Evolutionary conservation across 2,329 filamentous ascomycete species (phyloP), one percentile per base, ranked within the genome.

Genomic region (Mycosphaerella arachidis): DNA sequence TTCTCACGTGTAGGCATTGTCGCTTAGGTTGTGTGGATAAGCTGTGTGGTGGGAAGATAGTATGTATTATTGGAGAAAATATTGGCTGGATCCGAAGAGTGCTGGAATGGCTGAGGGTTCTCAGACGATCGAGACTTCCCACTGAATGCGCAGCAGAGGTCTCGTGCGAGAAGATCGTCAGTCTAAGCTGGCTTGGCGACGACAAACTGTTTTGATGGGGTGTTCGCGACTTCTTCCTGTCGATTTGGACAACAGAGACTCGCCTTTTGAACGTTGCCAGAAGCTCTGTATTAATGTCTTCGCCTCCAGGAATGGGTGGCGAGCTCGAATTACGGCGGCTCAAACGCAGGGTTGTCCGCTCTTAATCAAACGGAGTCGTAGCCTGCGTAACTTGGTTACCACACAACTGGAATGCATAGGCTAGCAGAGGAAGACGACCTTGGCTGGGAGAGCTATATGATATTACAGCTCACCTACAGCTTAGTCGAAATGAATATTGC

Each of bases 301-400:
- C 16, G 24, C 16, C n/a, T 13, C 27, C 27, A 30, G 50, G 30
- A 30, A 12, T 6, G 27, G 46, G 20, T 27, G 46, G 10, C n/a
- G 29, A 27, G 20, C 46, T 29, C 46, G 29, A 29, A 50, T 27
- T 50, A 10, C n/a, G 50, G 24, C 8, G 30, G 30, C 24, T 31
- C 12, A 52, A 10, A 52, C 35, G 50, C 50, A 52, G 50, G 50
- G 50, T 52, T 52, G 50, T 35, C 50, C n/a, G 50, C n/a, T 31
- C n/a, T 52, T 52, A 20, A 31, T 52, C 27, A 31, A 52, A 52
- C 18, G 18, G 13, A 52, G 48, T 33, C n/a, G 12, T 52, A 29
- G 30, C 16, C 29, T 20, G 50, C 16, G 50, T 35, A 52, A 31
- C 2, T 35, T 52, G 50, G 18, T n/a, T 35, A 35, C 16, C 50